phyloP scores from a whole-genome alignment of 306 rosid genomes.

The Senna siamea region DNA sequence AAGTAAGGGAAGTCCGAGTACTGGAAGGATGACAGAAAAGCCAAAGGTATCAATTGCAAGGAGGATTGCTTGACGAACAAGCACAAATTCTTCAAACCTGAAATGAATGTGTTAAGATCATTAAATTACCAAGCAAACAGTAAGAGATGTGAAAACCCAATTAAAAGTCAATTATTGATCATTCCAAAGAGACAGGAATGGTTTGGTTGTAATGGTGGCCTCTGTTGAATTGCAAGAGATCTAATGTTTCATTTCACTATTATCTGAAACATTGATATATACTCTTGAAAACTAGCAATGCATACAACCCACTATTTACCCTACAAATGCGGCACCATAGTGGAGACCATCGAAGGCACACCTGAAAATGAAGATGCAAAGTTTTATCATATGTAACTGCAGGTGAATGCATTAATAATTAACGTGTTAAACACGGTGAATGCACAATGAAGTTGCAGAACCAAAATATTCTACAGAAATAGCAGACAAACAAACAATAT shows the following conservation, averaged over 20 bases:
- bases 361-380: constrained; percentile 54
- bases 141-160: constrained; percentile 6
- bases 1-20: constrained; percentile 81
- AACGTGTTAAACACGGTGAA: not conserved
- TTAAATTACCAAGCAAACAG: constrained; percentile 19
- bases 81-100: constrained; percentile 92
- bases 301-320: constrained; percentile 53
- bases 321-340: constrained; percentile 96
- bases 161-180: constrained; percentile 29
- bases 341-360: constrained; percentile 99
- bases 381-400: constrained; percentile 6
- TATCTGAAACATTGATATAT: constrained; percentile 24
- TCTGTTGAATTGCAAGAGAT: constrained; percentile 4
- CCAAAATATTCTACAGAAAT: constrained; percentile 14
- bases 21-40: constrained; percentile 88
- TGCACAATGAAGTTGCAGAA: constrained; percentile 5
- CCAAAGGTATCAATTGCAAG: constrained; percentile 88
- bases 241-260: constrained; percentile 9
- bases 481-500: constrained; percentile 42
- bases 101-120: constrained; percentile 34
- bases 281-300: constrained; percentile 8
- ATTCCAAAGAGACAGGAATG: constrained; percentile 13
- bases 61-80: constrained; percentile 88
- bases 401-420: not conserved
- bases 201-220: constrained; percentile 14